Conservation (phyloP, 2,329 filamentous ascomycete species). For the Neonectria hederae region DNA sequence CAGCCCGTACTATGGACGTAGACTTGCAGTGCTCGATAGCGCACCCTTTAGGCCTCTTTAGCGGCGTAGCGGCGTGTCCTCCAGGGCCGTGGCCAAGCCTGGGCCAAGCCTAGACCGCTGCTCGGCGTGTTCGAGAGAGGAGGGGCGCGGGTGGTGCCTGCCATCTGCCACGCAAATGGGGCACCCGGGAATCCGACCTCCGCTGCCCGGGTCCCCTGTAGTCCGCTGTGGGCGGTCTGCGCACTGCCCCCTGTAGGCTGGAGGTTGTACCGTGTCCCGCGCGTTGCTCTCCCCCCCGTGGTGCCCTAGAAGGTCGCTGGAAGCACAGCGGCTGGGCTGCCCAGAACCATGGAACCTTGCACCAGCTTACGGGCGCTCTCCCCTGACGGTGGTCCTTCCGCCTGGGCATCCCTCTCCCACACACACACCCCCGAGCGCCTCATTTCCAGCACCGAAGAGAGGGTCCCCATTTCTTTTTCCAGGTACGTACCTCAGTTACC, state of each 20-base stretch:
- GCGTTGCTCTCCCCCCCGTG: constrained; percentile 14
- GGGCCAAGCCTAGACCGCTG: constrained; percentile 16
- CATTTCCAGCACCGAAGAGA: constrained; percentile 36
- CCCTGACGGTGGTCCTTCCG: constrained; percentile 13
- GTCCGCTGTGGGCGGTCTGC: not conserved
- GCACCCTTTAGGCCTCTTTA: not conserved
- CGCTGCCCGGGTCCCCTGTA: not conserved
- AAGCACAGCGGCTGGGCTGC: not conserved
- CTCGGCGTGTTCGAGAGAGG: not conserved
- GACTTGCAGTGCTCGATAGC: constrained; percentile 3
- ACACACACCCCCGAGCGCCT: constrained; percentile 32
- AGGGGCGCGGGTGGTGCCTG: constrained; percentile 1
- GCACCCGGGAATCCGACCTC: not conserved
- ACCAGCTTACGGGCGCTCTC: not conserved
- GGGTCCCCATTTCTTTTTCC: constrained; percentile 34
- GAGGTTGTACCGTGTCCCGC: not conserved
- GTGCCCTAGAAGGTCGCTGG: constrained; percentile 23
- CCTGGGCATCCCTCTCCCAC: constrained; percentile 21
- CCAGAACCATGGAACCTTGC: not conserved
- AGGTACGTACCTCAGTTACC: constrained; percentile 31
- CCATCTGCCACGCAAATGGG: constrained; percentile 12
- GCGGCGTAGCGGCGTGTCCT: not conserved
- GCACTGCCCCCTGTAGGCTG: not conserved
- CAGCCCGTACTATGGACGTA: not conserved
- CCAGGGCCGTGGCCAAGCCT: constrained; percentile 18